Evolutionary conservation across 2,329 filamentous ascomycete species (phyloP), one percentile per base, ranked within the genome.

Genomic region (Fusarium lyarnte): DNA sequence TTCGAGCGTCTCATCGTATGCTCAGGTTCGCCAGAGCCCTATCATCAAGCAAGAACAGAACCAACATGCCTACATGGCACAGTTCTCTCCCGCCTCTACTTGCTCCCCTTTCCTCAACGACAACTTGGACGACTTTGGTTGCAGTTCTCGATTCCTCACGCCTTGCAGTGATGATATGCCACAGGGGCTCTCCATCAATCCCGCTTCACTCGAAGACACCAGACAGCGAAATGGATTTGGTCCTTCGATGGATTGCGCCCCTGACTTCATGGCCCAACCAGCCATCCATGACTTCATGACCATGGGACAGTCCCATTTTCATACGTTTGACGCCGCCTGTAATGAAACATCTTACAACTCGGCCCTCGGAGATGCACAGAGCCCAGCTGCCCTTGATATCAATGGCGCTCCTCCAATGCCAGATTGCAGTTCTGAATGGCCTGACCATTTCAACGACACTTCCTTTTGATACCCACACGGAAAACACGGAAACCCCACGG

Each of bases 141-240:
- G 39, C 41, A 79, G 79, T 21, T 73, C 80, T 63, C 80, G 85
- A 17, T 83, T 88, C 33, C 83, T 88, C 65, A 89, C 87, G 0
- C 87, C 87, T 3, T 86, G 84, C 78, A 88, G 87, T 78, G 87
- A 89, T 62, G 87, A 88, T 72, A 80, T 81, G 79, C 41, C 75
- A 3, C 74, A 77, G 10, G 58, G 64, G 12, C 66, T 78, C n/a
- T 71, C 74, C 13, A 70, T 80, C 25, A 76, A 78, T 35, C 76
- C 79, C 29, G 74, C 75, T 21, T 76, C 74, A 11, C 66, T 81
- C 27, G 79, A 81, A 63, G 76, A 77, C 21, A 57, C 73, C 21
- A 73, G 75, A 63, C 64, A 76, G 36, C 75, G 68, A 47, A 78
- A 78, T 51, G 76, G 76, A 27, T 78, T 78, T 58, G 76, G 76